phyloP scores from a whole-genome alignment of 2,329 filamentous ascomycete species.

The Pseudopyrenochaeta lycopersici region DNA sequence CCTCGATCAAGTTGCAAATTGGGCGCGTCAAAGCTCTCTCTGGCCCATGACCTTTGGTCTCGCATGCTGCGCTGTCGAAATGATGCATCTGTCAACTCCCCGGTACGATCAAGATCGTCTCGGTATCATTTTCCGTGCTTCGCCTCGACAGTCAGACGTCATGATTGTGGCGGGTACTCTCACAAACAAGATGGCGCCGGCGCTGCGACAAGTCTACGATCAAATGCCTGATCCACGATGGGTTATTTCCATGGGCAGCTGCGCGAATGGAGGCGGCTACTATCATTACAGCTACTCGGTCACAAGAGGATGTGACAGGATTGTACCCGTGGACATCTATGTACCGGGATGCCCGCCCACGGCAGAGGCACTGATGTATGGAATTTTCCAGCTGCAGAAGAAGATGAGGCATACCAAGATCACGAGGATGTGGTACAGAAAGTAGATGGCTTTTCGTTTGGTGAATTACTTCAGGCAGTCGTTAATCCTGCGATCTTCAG shows the following conservation, averaged over 20 bases:
- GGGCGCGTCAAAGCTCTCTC: conserved; percentile 85
- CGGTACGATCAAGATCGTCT: conserved; percentile 90
- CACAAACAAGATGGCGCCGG: conserved; percentile 96
- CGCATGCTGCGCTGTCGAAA: conserved; percentile 90
- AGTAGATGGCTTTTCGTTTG: conserved; percentile 44
- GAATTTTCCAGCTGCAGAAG: conserved; percentile 79
- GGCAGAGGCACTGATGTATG: conserved; percentile 64
- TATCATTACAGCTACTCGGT: conserved; percentile 88
- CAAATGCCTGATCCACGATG: conserved; percentile 94
- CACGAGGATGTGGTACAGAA: conserved; percentile 67
- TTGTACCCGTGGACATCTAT: conserved; percentile 85
- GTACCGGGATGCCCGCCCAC: conserved; percentile 76
- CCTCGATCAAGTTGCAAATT: conserved; percentile 84
- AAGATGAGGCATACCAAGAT: conserved; percentile 73
- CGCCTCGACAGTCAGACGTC: conserved; percentile 87
- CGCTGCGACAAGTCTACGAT: conserved; percentile 89
- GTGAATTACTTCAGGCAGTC: conserved; percentile 21
- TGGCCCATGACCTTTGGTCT: conserved; percentile 93
- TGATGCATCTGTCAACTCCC: conserved; percentile 94
- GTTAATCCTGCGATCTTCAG: conserved; percentile 30
- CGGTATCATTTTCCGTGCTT: conserved; percentile 91
- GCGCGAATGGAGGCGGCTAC: conserved; percentile 85
- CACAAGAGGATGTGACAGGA: conserved; percentile 78
- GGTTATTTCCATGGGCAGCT: conserved; percentile 87
- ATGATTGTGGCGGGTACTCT: conserved; percentile 95